Percentiles rank a stretch among this genome's conserved stretches.
Evolutionary conservation across 345 rosid genomes (phyloP).

Genomic region (Bruguiera parviflora): DNA sequence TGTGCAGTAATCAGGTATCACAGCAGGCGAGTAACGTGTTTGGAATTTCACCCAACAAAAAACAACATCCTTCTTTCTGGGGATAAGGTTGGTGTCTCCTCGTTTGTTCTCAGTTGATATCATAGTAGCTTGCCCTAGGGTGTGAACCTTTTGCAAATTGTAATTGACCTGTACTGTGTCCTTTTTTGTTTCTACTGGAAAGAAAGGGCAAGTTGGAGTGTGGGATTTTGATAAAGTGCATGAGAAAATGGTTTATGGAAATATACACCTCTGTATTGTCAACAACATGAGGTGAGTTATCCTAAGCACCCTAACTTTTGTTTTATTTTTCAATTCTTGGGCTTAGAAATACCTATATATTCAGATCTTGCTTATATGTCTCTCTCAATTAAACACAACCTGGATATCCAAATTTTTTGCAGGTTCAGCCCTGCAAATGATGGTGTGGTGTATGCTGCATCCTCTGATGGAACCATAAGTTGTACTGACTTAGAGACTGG

Average conservation of each 20-base stretch:
- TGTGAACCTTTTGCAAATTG: not conserved
- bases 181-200: slow-evolving; percentile 15
- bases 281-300: slow-evolving; percentile 72
- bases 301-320: not conserved
- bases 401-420: slow-evolving; percentile 15
- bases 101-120: not conserved
- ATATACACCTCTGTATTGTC: slow-evolving; percentile 78
- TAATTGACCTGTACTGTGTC: slow-evolving; percentile 1
- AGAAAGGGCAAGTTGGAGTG: slow-evolving; percentile 98
- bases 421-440: slow-evolving; percentile 82
- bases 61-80: slow-evolving; percentile 84
- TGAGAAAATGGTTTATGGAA: slow-evolving; percentile 79
- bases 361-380: not conserved
- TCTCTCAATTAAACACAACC: not conserved
- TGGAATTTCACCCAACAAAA: slow-evolving; percentile 93
- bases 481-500: slow-evolving; percentile 92
- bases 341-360: not conserved
- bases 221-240: slow-evolving; percentile 88
- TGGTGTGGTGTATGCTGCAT: slow-evolving; percentile 71
- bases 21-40: slow-evolving; percentile 87
- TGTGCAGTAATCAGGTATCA: slow-evolving; percentile 92
- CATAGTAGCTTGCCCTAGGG: not conserved
- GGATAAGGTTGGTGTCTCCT: slow-evolving; percentile 59
- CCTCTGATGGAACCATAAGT: slow-evolving; percentile 95
- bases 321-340: not conserved